A percentile compares a stretch with the other conserved stretches of the same genome.
These are phyloP conservation scores for Suillus cothurnatus DNA, from an alignment of 768 basidiomycete species.

Conservation along the genomic window DNA sequence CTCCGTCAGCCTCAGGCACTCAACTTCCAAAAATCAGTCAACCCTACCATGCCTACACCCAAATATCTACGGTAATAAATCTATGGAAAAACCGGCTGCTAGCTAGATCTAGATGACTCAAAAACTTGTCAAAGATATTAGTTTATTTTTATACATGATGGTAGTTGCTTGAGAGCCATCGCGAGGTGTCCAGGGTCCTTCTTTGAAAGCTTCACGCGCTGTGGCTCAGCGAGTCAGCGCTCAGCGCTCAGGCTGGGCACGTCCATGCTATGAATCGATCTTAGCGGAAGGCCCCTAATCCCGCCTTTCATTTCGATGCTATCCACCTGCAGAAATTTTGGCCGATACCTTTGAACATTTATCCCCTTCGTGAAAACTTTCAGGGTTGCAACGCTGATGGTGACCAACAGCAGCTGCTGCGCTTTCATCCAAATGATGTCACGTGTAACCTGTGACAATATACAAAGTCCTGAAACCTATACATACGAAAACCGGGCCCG, in stretches of 20 bases:
- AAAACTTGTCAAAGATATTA: background rate
- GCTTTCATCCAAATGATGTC: background rate
- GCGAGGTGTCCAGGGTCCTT: background rate
- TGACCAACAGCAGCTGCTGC: background rate
- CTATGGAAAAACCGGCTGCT: background rate
- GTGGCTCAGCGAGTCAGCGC: too few species aligned
- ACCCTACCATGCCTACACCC: background rate
- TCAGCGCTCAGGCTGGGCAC: too few species aligned
- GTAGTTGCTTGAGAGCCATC: background rate
- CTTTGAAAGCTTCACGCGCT: too few species aligned
- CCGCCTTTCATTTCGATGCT: background rate
- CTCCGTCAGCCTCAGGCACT: conserved; percentile 2
- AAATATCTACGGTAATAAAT: background rate
- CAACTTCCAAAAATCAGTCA: background rate
- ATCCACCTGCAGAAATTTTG: background rate
- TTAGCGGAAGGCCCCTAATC: background rate
- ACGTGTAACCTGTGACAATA: background rate
- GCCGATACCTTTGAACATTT: background rate
- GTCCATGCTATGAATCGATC: too few species aligned
- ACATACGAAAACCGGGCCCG: background rate
- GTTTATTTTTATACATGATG: background rate
- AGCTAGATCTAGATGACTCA: background rate
- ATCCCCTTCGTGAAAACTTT: conserved; percentile 4
- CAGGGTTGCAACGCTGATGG: conserved; percentile 2
- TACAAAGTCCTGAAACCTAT: background rate